Percentiles rank a stretch among this genome's conserved stretches.
phyloP scores from a whole-genome alignment of 257 asterid genomes.

The Solanum etuberosum region DNA sequence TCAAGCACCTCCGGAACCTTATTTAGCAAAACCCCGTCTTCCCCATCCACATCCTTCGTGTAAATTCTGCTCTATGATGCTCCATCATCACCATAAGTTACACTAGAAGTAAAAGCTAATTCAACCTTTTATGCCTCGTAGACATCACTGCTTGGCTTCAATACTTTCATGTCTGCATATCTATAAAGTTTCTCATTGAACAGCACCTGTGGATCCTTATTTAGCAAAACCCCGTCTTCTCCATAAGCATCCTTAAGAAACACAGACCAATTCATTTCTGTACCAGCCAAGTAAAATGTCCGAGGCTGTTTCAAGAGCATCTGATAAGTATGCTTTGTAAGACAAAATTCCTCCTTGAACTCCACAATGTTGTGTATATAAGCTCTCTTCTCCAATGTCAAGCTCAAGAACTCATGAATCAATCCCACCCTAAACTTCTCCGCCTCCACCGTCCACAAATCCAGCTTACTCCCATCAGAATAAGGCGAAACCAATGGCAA shows the following conservation, averaged over 20 bases:
- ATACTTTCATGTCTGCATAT: slow-evolving; percentile 53
- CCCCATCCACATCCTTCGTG: no score
- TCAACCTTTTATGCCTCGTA: neutral
- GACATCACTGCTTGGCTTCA: slow-evolving; percentile 8
- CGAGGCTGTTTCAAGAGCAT: slow-evolving; percentile 77
- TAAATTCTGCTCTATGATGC: neutral
- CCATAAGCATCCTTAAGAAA: slow-evolving; percentile 81
- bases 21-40: slow-evolving; percentile 44
- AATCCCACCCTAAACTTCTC: slow-evolving; percentile 88
- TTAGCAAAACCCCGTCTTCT: slow-evolving; percentile 49
- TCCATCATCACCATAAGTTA: neutral
- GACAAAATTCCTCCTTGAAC: slow-evolving; percentile 83
- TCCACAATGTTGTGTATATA: slow-evolving; percentile 89
- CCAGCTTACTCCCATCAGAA: slow-evolving; percentile 67
- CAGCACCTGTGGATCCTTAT: slow-evolving; percentile 67
- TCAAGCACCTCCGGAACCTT: slow-evolving; percentile 74
- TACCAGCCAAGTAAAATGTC: slow-evolving; percentile 83
- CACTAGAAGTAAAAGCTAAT: neutral
- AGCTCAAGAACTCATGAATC: slow-evolving; percentile 82
- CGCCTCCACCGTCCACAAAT: slow-evolving; percentile 84
- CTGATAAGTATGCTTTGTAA: slow-evolving; percentile 74
- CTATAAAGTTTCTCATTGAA: slow-evolving; percentile 55
- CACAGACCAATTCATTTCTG: slow-evolving; percentile 98
- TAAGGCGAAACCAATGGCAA: slow-evolving; percentile 92
- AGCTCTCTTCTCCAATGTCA: slow-evolving; percentile 95